phyloP scores from a whole-genome alignment of 805 yeast genomes.

The Saccharomycopsis sp. region DNA sequence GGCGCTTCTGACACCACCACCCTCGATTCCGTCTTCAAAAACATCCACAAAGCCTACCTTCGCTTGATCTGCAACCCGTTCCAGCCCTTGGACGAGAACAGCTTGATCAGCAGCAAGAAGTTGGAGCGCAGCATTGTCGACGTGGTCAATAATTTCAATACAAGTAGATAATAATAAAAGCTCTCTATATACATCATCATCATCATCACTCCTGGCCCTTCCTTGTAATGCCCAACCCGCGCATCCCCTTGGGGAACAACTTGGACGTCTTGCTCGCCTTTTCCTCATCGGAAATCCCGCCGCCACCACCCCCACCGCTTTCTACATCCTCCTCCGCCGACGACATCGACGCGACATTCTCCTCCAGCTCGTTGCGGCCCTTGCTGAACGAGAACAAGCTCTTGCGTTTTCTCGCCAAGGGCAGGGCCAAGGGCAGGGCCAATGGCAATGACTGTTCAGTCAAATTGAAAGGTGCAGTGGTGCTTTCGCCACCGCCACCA shows the following conservation, averaged over 20 bases:
- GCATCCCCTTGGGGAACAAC: slow-evolving; percentile 20
- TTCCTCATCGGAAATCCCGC: background rate
- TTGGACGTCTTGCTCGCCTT: slow-evolving; percentile 13
- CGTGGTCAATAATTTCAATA: slow-evolving; percentile 21
- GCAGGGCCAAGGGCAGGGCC: background rate
- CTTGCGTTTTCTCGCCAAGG: slow-evolving; percentile 15
- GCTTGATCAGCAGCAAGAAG: slow-evolving; percentile 20
- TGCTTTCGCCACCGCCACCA: background rate
- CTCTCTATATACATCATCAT: background rate
- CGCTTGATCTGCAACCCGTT: slow-evolving; percentile 58
- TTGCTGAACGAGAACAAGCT: slow-evolving; percentile 15
- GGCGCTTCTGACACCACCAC: background rate
- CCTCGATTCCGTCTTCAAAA: slow-evolving; percentile 28
- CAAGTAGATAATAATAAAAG: background rate
- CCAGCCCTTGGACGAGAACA: slow-evolving; percentile 29
- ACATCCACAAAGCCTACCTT: slow-evolving; percentile 47
- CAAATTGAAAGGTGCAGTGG: background rate
- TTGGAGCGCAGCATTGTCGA: slow-evolving; percentile 17
- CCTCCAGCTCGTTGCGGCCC: background rate
- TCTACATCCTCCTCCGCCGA: background rate
- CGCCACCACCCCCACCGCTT: background rate
- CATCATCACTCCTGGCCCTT: background rate
- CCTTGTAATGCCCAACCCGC: slow-evolving; percentile 17
- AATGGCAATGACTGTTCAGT: background rate
- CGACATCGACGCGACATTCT: background rate